Base-by-base conservation (phyloP, 164 flowering plant genomes). In the Cinnamomum micranthum region DNA sequence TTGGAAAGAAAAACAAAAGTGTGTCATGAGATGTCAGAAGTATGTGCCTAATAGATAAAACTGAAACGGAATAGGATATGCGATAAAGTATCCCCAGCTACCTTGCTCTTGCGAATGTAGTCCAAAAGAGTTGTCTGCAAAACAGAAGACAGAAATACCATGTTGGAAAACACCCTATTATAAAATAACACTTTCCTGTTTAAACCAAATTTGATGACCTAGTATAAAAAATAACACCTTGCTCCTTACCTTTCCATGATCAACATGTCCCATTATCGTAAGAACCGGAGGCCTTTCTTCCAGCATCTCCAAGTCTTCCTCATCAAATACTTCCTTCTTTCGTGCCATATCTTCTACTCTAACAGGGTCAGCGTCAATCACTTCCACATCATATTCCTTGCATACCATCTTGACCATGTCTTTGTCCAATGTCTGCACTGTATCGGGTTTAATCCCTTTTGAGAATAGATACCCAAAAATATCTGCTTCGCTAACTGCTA, bases 181-280 rank as follows among this genome's bases (percentile, higher is more conserved):
- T 23, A 55, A 51, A 31, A 62, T 14, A 35, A 64, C 2, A 27
- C 1, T 27, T 59, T 47, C 33, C 68, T 52, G 28, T 15, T 23
- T 24, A 33, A 63, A 73, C 22, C 27, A 58, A 65, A 68, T 31
- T 14, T 22, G 1, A 28, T 15, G 14, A 19, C 69, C 69, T 6
- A 4, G 17, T 13, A 64, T 55, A 63, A 13, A 70, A 11, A 17
- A 70, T 6, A 25, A 73, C 24, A 66, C 7, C 51, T 50, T 35
- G 59, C 27, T 19, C 69, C 78, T 78, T 78, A 91, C 98, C 89
- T 95, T 95, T 71, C 97, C 98, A 82, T 95, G 98, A 83, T 95
- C 98, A 52, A 95, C 98, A 79, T 95, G 98, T 20, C 98, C 98
- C 98, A 95, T 95, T 76, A 95, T 95, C 27, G 98, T 95, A 50